Conservation (phyloP, 805 yeast species). For the Wickerhamomyces bovis region DNA sequence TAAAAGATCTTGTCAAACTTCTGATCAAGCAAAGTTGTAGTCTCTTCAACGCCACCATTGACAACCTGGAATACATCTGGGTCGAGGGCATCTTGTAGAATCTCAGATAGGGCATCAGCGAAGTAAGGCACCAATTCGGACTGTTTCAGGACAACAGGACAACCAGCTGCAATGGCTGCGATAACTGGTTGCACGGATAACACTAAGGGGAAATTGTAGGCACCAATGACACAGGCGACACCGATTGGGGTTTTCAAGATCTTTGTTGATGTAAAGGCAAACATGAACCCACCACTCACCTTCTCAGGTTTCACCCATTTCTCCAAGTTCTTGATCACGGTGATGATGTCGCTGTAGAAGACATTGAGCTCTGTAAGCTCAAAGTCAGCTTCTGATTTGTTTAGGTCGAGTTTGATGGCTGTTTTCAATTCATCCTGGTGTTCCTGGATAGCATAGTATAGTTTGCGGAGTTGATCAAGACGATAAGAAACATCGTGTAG, state of each 20-base stretch:
- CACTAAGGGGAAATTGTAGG: constrained; percentile 75
- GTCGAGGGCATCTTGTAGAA: constrained; percentile 49
- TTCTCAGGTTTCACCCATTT: constrained; percentile 53
- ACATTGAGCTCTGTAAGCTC: constrained; percentile 49
- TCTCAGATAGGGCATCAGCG: constrained; percentile 46
- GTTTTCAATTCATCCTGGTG: constrained; percentile 45
- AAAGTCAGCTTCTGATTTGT: constrained; percentile 60
- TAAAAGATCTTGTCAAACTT: constrained; percentile 77
- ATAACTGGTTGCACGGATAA: constrained; percentile 60
- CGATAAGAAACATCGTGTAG: constrained; percentile 49
- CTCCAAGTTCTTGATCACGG: constrained; percentile 52
- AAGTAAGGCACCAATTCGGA: constrained; percentile 64
- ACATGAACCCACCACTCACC: constrained; percentile 13
- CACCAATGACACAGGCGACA: constrained; percentile 63
- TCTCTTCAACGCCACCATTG: constrained; percentile 66
- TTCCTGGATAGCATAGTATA: constrained; percentile 60
- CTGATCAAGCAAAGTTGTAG: constrained; percentile 51
- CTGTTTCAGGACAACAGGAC: constrained; percentile 48
- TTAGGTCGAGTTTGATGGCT: constrained; percentile 63
- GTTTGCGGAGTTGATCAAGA: constrained; percentile 54
- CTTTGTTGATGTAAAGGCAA: constrained; percentile 14
- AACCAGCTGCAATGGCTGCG: constrained; percentile 84
- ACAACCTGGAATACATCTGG: constrained; percentile 55
- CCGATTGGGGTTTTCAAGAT: constrained; percentile 44
- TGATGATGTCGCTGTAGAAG: constrained; percentile 47